Evolutionary conservation across 768 basidiomycete species (phyloP), one percentile per base, ranked within the genome.

Genomic region (Symmetrospora coprosmae): DNA sequence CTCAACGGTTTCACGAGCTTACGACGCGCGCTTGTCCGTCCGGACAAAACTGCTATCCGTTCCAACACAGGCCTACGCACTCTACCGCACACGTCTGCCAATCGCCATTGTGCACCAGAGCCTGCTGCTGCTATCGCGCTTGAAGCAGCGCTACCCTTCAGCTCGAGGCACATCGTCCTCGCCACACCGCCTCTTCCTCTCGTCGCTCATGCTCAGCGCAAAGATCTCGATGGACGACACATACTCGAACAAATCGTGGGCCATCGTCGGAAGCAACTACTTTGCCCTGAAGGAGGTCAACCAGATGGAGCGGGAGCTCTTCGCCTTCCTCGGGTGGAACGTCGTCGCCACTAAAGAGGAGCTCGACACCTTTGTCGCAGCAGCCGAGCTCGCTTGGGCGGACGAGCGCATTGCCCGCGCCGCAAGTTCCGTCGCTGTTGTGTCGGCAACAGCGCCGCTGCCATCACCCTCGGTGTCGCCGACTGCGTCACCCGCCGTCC

Each of bases 301-400:
- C 72, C 88, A 91, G 77, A 90, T 91, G 88, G 89, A 91, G 75
- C 76, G 87, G 23, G 88, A 91, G 73, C 89, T 94, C 83, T 88
- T 83, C 64, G 78, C 80, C 16, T 97, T 96, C 69, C 76, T 99
- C 40, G 69, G 73, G 62, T 70, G 66, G 67, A 66, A 70, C 56
- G 66, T 68, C 39, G 69, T 68, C 39, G 67, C 66, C 16, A 50
- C 60, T 4, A 64, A 66, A 31, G 66, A 66, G 41, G 67, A 68
- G 58, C 65, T 70, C 46, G 53, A 59, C 21, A 43, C 30, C 16
- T 61, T 49, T 33, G n/a, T 51, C 14, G 48, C 34, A 21, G 25
- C 19, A 19, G 46, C 55, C 33, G 47, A 63, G 33, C 25, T 19
- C 28, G 46, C 25, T 30, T 64, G 47, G 30, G 1, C 31, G 2